phyloP scores from a whole-genome alignment of 164 flowering plant genomes.

The Umbellularia californica region DNA sequence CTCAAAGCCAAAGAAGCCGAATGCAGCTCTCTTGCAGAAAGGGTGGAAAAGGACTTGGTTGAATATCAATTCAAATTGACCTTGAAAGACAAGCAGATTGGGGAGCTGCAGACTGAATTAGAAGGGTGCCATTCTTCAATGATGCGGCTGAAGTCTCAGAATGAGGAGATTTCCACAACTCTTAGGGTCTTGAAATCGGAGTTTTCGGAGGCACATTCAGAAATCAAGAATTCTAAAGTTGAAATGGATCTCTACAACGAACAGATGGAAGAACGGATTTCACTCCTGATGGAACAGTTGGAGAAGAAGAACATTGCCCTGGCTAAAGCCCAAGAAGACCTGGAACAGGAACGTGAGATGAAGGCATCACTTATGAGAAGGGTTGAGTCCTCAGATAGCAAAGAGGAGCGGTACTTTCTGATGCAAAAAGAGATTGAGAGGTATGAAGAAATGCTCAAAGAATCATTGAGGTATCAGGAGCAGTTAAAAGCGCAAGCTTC shows the following conservation, averaged over 20 bases:
- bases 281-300: constrained; percentile 19
- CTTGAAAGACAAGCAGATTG: constrained; percentile 21
- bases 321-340: constrained; percentile 17
- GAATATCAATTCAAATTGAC: constrained; percentile 20
- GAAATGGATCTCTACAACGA: constrained; percentile 11
- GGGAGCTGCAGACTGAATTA: constrained; percentile 35
- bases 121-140: constrained; percentile 23
- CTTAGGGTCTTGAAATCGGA: constrained; percentile 30
- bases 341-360: constrained; percentile 17
- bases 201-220: constrained; percentile 23
- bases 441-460: constrained; percentile 26
- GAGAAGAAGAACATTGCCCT: constrained; percentile 23
- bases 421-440: constrained; percentile 27
- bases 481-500: constrained; percentile 24
- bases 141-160: constrained; percentile 21
- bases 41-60: constrained; percentile 29
- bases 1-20: constrained; percentile 48
- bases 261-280: constrained; percentile 18
- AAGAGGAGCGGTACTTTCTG: constrained; percentile 16
- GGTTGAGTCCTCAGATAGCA: constrained; percentile 17
- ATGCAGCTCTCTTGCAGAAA: constrained; percentile 34
- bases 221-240: constrained; percentile 4
- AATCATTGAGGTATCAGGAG: constrained; percentile 23
- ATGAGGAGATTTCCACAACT: constrained; percentile 29
- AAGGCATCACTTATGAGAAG: constrained; percentile 12